These are phyloP conservation scores for Heritiera littoralis DNA, from an alignment of 345 rosid species.

Conservation along the genomic window DNA sequence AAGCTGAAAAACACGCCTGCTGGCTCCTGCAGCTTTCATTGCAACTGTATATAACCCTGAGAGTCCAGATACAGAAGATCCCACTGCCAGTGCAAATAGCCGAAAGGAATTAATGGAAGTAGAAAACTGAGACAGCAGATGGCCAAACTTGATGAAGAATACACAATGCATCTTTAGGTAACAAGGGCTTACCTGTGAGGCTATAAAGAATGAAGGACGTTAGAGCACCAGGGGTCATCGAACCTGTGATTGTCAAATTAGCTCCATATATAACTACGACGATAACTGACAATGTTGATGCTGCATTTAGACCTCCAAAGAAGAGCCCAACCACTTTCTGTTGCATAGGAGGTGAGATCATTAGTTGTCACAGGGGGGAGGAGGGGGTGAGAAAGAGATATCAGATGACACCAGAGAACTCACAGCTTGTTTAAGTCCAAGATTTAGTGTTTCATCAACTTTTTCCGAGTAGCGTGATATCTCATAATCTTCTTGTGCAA, in stretches of 20 bases:
- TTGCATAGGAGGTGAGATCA: slow-evolving; percentile 9
- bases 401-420: slow-evolving; percentile 28
- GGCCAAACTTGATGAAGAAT: neutral
- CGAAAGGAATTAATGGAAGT: neutral
- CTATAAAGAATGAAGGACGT: slow-evolving; percentile 98
- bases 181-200: slow-evolving; percentile 67
- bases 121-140: neutral
- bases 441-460: slow-evolving; percentile 82
- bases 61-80: slow-evolving; percentile 19
- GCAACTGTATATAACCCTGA: slow-evolving; percentile 10
- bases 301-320: slow-evolving; percentile 87
- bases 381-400: slow-evolving; percentile 7
- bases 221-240: slow-evolving; percentile 84
- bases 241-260: slow-evolving; percentile 75
- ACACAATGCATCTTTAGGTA: neutral
- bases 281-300: slow-evolving; percentile 82
- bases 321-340: slow-evolving; percentile 78
- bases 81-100: slow-evolving; percentile 15
- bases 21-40: slow-evolving; percentile 25
- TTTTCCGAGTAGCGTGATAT: slow-evolving; percentile 70
- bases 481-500: slow-evolving; percentile 76
- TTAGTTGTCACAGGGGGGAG: neutral
- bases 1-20: slow-evolving; percentile 24
- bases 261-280: slow-evolving; percentile 90
- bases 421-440: slow-evolving; percentile 95